Percentiles rank a stretch among this genome's conserved stretches.
These are phyloP conservation scores for Metschnikowia baotianmanensis DNA, from an alignment of 805 yeast species.

Conservation along the genomic window DNA sequence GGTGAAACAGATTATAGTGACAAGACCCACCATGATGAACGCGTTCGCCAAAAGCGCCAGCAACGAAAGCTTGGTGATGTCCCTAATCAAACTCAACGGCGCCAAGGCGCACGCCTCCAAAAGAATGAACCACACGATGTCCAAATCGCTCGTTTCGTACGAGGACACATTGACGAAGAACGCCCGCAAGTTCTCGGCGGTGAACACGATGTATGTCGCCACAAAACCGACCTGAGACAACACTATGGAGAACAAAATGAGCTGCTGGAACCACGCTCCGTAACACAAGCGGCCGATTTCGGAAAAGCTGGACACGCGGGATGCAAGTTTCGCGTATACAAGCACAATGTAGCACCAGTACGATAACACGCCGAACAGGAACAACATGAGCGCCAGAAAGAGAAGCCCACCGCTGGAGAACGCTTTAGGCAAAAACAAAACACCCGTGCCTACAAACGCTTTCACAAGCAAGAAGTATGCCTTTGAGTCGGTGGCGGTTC, in stretches of 20 bases:
- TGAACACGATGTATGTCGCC: constrained; percentile 77
- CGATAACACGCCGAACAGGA: constrained; percentile 65
- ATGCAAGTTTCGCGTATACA: constrained; percentile 54
- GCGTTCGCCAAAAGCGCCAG: constrained; percentile 71
- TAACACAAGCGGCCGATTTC: constrained; percentile 66
- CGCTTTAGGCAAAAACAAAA: constrained; percentile 65
- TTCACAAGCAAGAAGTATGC: constrained; percentile 70
- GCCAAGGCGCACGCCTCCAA: constrained; percentile 57
- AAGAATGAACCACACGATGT: constrained; percentile 44
- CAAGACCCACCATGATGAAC: constrained; percentile 63
- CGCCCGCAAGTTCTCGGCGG: constrained; percentile 68
- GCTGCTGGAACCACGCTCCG: constrained; percentile 61
- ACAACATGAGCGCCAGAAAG: constrained; percentile 52
- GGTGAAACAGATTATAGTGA: constrained; percentile 60
- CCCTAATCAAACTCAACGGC: constrained; percentile 71
- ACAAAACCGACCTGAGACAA: constrained; percentile 78
- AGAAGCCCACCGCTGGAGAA: constrained; percentile 70
- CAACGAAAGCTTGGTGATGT: constrained; percentile 70
- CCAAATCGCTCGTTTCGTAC: constrained; percentile 36
- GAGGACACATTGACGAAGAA: constrained; percentile 53
- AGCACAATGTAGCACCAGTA: constrained; percentile 76
- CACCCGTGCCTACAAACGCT: constrained; percentile 78
- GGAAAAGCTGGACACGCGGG: constrained; percentile 72
- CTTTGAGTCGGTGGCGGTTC: constrained; percentile 71
- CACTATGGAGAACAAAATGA: constrained; percentile 63